Percentiles rank a stretch among this genome's conserved stretches.
phyloP scores from a whole-genome alignment of 176 grass and related monocot genomes.

The Triticum urartu region DNA sequence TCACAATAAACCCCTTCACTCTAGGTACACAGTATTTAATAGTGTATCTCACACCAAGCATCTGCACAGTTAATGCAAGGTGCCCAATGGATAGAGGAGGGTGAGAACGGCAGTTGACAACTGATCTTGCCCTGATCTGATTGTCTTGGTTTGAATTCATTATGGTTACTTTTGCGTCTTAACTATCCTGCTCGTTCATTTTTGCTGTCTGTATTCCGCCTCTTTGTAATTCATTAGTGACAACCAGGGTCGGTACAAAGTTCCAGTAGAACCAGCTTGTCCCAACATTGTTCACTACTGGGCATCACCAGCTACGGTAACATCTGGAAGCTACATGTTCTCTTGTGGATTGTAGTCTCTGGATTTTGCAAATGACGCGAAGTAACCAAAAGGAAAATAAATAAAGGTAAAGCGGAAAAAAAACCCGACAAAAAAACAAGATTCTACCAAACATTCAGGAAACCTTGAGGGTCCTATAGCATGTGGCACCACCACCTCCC shows the following conservation, averaged over 20 bases:
- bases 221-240: constrained; percentile 10
- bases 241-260: neutral
- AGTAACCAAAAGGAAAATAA: neutral
- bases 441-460: neutral
- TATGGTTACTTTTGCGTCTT: neutral
- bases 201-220: neutral
- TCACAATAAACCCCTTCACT: neutral
- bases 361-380: neutral
- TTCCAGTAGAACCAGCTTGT: neutral
- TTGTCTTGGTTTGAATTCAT: constrained; percentile 8
- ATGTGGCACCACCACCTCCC: neutral
- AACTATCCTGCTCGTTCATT: neutral
- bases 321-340: neutral
- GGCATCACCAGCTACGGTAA: neutral
- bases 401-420: neutral
- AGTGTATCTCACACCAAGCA: neutral
- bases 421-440: neutral
- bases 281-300: neutral
- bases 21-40: constrained; percentile 4
- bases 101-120: neutral
- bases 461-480: neutral
- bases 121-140: constrained; percentile 17
- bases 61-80: neutral
- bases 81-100: neutral
- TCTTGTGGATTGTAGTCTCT: neutral